Conservation (phyloP, 2,329 filamentous ascomycete genomes). For the Fusarium buxicola region DNA sequence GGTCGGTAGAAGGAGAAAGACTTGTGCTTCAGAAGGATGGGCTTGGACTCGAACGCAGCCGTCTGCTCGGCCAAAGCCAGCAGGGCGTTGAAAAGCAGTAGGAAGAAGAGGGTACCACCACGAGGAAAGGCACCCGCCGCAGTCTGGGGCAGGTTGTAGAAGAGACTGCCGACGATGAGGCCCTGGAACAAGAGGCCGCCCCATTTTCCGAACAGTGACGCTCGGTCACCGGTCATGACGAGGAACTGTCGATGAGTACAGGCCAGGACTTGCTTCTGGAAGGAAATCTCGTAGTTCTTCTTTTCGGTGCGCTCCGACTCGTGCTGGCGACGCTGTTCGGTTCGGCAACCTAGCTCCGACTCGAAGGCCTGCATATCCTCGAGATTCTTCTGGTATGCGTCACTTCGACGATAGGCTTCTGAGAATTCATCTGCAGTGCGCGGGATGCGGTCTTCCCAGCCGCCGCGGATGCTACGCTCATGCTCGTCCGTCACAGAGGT, state of each 20-base stretch:
- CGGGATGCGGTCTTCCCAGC: constrained; percentile 74
- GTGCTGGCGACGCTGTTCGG: constrained; percentile 60
- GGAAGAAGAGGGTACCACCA: constrained; percentile 62
- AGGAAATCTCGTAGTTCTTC: constrained; percentile 81
- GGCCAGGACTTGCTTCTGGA: constrained; percentile 76
- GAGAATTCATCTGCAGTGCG: constrained; percentile 76
- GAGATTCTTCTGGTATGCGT: constrained; percentile 69
- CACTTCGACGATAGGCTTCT: constrained; percentile 72
- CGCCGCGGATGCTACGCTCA: constrained; percentile 75
- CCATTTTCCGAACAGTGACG: constrained; percentile 81
- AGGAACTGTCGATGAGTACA: constrained; percentile 82
- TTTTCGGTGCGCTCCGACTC: constrained; percentile 76
- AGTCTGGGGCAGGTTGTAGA: constrained; percentile 73
- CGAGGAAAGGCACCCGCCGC: constrained; percentile 73
- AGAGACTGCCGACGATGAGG: constrained; percentile 82
- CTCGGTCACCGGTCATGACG: constrained; percentile 80
- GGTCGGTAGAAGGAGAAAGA: constrained; percentile 76
- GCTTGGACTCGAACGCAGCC: constrained; percentile 69
- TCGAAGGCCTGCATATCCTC: constrained; percentile 73
- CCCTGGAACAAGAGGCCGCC: constrained; percentile 81
- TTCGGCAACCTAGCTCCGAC: constrained; percentile 66
- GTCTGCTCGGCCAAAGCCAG: constrained; percentile 82
- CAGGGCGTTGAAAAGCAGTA: constrained; percentile 67
- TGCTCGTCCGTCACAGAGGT: constrained; percentile 81
- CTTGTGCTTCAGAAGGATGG: constrained; percentile 77